Evolutionary conservation across 768 basidiomycete species (phyloP), one percentile per base, ranked within the genome.

Genomic region (Lactarius sanguifluus): DNA sequence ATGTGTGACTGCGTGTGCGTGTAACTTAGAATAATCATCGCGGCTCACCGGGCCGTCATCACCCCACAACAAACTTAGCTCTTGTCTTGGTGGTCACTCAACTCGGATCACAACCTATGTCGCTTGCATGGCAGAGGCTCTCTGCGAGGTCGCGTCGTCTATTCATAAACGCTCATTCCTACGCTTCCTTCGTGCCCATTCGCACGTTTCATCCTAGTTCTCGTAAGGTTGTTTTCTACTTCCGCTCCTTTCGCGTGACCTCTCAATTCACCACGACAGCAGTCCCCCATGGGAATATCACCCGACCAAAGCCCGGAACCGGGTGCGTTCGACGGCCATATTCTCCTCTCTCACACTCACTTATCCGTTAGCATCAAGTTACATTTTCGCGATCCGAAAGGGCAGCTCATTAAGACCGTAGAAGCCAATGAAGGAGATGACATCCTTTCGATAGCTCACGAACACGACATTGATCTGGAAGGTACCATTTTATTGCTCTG

Each of bases 361-460:
- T 28, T 30, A 64, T 47, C 20, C 18, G 54, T 30, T 71, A 98
- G 96, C 18, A 87, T 98, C 72, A 95, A 89, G 72, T 79, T 98
- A 15, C 87, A 91, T 73, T 99, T 96, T 81, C 88, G 90, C 69
- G 94, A 96, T 75, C 81, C 92, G 10, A 93, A 92, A 72, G 96
- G 94, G 4, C 81, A 81, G 38, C 80, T 83, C n/a, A 81, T 97
- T 52, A 92, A 90, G 77, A 96, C 90, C 0, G 86, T 97, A 10
- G 92, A 98, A 75, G 96, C 84, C 2, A 95, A 90, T 75, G 94
- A 96, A 72, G 97, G 96, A 13, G 96, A 99, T 74, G 94, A 97
- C 74, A 78, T 99, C 43, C 79, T 99, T 40, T 87, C 88, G 28
- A 81, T 99, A 62, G 95, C 96, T 6, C 95, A 97, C 73, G 96